Base-by-base conservation (phyloP, 108 stramenopile genomes). In the Epithemia pelagica region DNA sequence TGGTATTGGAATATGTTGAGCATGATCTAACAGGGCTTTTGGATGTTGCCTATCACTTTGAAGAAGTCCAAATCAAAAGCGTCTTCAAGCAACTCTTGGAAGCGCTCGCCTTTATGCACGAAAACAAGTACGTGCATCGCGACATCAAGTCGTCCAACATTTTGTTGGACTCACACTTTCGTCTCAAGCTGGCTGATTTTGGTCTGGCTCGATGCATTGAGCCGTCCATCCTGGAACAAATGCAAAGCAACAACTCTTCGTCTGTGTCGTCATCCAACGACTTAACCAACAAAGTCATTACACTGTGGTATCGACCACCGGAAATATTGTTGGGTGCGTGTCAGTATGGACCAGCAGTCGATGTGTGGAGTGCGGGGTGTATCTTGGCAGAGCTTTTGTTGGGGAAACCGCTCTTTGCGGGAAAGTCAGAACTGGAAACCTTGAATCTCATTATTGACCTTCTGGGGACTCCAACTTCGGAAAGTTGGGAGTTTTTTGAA, bases 281-380 rank as follows among this genome's bases (percentile, higher is more conserved):
- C 46, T 66, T 84, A 23, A 84, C 83, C 65, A 84, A 84, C 77
- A 84, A 84, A 72, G 90, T 88, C 2, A 89, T 97, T 58, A 96
- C 96, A 0, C 78, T 97, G 8, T 95, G 91, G 93, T 97, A 96
- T 67, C 77, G 94, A 10, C 88, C 94, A 18, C 95, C 94, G 23
- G 95, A 97, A 70, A 75, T 97, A 20, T 68, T 96, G 26, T 63
- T 96, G 27, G 96, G 96, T 8, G 88, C 86, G 29, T 82, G 82
- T 30, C 54, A 70, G 23, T 94, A 94, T 53, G 88, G 85, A 32
- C 68, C 77, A 19, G 74, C 90, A 2, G 96, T 99, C 0, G 99
- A 99, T 66, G 88, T 99, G 64, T 99, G 97, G 97, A 90, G 91
- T 21, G 95, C 94, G 15, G 99, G 99, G 0, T 97, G 96, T 59